Conservation (phyloP, 2,329 filamentous ascomycete genomes). For the Didymella glomerata region DNA sequence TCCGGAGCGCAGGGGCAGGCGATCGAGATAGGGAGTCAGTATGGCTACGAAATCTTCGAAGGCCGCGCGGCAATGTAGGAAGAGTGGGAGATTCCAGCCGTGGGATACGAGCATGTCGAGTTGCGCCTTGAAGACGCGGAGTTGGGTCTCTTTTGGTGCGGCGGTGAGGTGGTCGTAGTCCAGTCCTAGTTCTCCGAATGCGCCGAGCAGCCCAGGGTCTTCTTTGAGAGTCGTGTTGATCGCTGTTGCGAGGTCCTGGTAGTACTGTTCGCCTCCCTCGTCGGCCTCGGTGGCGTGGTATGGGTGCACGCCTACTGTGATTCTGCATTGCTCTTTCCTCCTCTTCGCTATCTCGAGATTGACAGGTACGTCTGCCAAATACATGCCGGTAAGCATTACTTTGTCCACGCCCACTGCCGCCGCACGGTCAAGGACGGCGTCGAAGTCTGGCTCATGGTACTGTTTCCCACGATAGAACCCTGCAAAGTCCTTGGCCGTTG, state of each 20-base stretch:
- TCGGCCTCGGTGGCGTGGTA: slow-evolving; percentile 60
- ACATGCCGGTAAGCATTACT: slow-evolving; percentile 51
- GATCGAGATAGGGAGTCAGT: slow-evolving; percentile 52
- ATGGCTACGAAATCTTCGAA: slow-evolving; percentile 56
- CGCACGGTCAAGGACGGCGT: slow-evolving; percentile 54
- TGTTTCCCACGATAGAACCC: slow-evolving; percentile 61
- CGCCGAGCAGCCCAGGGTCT: slow-evolving; percentile 46
- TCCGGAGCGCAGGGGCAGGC: slow-evolving; percentile 47
- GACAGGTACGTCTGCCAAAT: slow-evolving; percentile 53
- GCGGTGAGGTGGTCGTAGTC: slow-evolving; percentile 60
- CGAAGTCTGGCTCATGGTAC: slow-evolving; percentile 58
- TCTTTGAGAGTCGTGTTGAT: slow-evolving; percentile 31
- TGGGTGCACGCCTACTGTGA: slow-evolving; percentile 62
- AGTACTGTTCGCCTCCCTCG: slow-evolving; percentile 35
- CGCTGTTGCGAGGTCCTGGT: slow-evolving; percentile 33
- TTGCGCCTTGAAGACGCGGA: slow-evolving; percentile 54
- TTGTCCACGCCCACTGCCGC: slow-evolving; percentile 54
- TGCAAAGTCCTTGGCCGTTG: slow-evolving; percentile 55
- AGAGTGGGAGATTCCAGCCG: slow-evolving; percentile 51
- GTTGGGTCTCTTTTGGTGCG: slow-evolving; percentile 55
- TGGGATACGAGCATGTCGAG: slow-evolving; percentile 52
- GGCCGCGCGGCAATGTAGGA: slow-evolving; percentile 55
- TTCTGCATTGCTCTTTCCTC: slow-evolving; percentile 47
- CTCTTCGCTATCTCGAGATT: slow-evolving; percentile 34
- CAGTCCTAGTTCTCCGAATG: slow-evolving; percentile 61